phyloP scores from a whole-genome alignment of 225 moss, liverwort and hornwort genomes.

The Rhytidiadelphus loreus region DNA sequence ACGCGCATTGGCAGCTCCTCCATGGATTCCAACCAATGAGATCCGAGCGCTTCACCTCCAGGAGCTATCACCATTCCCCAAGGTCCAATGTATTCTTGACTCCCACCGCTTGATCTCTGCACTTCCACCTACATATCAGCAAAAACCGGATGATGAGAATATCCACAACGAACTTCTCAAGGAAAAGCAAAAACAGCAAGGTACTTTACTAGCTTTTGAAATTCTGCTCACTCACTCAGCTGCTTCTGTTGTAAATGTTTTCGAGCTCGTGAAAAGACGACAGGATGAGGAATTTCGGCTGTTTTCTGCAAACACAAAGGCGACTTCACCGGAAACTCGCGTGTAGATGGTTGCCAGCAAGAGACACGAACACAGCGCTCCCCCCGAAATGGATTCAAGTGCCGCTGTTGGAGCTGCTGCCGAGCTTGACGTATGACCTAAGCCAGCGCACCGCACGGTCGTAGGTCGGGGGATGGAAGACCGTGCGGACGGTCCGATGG shows the following conservation, averaged over 20 bases:
- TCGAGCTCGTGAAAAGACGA: not conserved
- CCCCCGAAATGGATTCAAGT: slow-evolving; percentile 7
- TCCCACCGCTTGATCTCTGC: not conserved
- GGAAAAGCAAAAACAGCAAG: not conserved
- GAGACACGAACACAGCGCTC: not conserved
- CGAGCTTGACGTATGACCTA: not conserved
- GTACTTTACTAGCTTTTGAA: not conserved
- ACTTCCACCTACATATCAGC: not conserved
- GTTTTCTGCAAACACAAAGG: not conserved
- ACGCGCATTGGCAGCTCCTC: not conserved
- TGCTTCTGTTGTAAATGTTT: not conserved
- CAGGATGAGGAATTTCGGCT: not conserved
- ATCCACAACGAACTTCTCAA: not conserved
- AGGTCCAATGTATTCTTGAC: not conserved
- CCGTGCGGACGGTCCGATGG: not conserved
- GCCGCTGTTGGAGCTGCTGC: not conserved
- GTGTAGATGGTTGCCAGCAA: not conserved
- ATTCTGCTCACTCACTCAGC: not conserved
- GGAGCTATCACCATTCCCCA: not conserved
- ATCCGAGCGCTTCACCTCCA: not conserved
- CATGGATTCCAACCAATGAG: not conserved
- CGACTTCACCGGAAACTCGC: not conserved
- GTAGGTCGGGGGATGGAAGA: not conserved
- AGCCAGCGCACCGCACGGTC: not conserved
- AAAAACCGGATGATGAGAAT: not conserved